phyloP scores from a whole-genome alignment of 805 yeast species.

The Pichia exigua region DNA sequence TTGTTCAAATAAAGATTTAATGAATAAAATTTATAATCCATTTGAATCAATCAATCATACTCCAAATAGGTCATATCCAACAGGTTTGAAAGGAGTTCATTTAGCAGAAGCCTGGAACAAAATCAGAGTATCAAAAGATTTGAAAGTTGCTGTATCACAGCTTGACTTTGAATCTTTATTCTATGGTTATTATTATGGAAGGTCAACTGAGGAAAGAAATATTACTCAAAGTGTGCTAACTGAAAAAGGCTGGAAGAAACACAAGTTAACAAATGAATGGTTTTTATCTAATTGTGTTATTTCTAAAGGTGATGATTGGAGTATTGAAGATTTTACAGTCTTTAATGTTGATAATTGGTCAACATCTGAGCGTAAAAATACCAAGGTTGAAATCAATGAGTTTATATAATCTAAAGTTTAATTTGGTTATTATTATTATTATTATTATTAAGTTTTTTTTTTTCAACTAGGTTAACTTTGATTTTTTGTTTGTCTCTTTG shows the following conservation, averaged over 20 bases:
- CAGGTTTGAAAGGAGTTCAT: slow-evolving; percentile 28
- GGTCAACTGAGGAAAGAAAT: slow-evolving; percentile 34
- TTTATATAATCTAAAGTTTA: background rate
- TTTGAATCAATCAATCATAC: slow-evolving; percentile 16
- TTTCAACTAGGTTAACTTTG: background rate
- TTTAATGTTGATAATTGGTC: slow-evolving; percentile 39
- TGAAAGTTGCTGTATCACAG: slow-evolving; percentile 22
- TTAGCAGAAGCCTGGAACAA: slow-evolving; percentile 27
- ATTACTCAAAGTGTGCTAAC: slow-evolving; percentile 28
- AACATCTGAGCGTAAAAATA: slow-evolving; percentile 33
- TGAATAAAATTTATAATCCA: slow-evolving; percentile 13
- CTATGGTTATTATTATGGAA: slow-evolving; percentile 37
- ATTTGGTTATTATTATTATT: background rate
- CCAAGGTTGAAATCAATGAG: slow-evolving; percentile 27
- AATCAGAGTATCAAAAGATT: slow-evolving; percentile 16
- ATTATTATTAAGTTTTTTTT: background rate
- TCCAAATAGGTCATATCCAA: slow-evolving; percentile 22
- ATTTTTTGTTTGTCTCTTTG: background rate
- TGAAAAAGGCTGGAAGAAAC: slow-evolving; percentile 33
- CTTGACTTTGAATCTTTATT: slow-evolving; percentile 33
- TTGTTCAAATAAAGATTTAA: slow-evolving; percentile 17
- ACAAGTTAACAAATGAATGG: slow-evolving; percentile 21
- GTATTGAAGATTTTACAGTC: slow-evolving; percentile 36
- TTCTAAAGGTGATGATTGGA: slow-evolving; percentile 32
- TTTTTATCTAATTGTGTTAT: slow-evolving; percentile 33